Evolutionary conservation across 257 asterid genomes (phyloP), one percentile per base, ranked within the genome.

Genomic region (Vinca minor): DNA sequence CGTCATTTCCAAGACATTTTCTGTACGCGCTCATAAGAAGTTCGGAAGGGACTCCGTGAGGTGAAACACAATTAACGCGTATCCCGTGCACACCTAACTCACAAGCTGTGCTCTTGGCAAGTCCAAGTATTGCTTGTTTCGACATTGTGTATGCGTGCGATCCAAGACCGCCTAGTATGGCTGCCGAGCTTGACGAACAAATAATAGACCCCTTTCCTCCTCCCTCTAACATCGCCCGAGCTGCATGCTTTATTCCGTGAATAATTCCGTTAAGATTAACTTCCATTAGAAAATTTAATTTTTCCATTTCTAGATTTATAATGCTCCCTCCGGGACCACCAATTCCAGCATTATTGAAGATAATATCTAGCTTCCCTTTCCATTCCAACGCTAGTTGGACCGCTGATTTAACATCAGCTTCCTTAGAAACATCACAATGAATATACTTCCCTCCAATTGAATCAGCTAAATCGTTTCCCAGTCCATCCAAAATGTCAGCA

Each of bases 131-230:
- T 8, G 97, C 97, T 66, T 69, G 85, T 36, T 90, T 90, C 4
- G 97, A 84, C 60, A 81, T 7, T 0, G 97, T 85, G 68, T 87
- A 90, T 0, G 95, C 77, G 52, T 90, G 96, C 1, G 93, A 75
- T 0, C 95, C 97, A 9, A 90, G 65, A 10, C 97, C 97, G 20
- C 91, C 95, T 84, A 82, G 75, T 13, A 86, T 61, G 28, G 96
- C 95, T 0, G 97, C 90, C 3, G 97, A 87, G 76, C 97, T 90
- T 0, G 97, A 85, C 3, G 95, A 77, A 59, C 97, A 90, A 10
- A 90, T 79, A 60, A 90, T 87, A 38, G 82, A 25, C 25, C 96
- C 97, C 0, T 77, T 69, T 1, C 0, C 69, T 26, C 70, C 76
- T 7, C 77, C 75, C 31, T 66, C 50, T 20, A 84, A 79, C 97